These are phyloP conservation scores for Boletus tomentosulus DNA, from an alignment of 768 basidiomycete species.

Conservation along the genomic window DNA sequence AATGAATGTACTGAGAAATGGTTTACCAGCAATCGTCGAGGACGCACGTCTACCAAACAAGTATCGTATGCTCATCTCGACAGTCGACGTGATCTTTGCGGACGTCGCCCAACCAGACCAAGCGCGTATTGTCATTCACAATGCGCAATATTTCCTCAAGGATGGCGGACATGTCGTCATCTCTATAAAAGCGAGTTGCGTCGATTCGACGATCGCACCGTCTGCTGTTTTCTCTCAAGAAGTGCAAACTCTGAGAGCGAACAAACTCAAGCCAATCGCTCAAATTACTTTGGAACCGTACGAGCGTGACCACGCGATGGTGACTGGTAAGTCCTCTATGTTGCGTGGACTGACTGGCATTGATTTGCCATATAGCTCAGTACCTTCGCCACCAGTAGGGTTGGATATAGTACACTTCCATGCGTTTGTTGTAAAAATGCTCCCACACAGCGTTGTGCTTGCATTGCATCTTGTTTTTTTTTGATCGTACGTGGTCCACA, in stretches of 20 bases:
- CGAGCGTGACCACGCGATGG: conserved; percentile 89
- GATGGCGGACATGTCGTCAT: conserved; percentile 90
- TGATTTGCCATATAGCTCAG: conserved; percentile 31
- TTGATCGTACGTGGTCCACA: neutral
- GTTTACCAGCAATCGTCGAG: conserved; percentile 79
- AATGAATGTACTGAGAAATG: neutral
- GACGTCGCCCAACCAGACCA: conserved; percentile 99
- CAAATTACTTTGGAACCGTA: conserved; percentile 95
- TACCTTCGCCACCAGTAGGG: conserved; percentile 43
- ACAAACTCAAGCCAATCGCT: conserved; percentile 88
- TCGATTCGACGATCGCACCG: conserved; percentile 92
- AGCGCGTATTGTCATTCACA: conserved; percentile 91
- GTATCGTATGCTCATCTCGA: conserved; percentile 94
- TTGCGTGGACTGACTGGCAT: neutral
- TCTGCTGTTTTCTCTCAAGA: conserved; percentile 87
- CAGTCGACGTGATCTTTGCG: conserved; percentile 97
- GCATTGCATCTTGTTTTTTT: neutral
- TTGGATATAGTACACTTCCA: neutral
- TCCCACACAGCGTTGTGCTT: neutral
- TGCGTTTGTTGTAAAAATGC: neutral
- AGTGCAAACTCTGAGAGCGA: conserved; percentile 72
- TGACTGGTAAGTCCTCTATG: conserved; percentile 54
- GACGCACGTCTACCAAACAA: conserved; percentile 95
- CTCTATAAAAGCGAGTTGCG: conserved; percentile 98
- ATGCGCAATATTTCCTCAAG: conserved; percentile 95